Base-by-base conservation (phyloP, 805 yeast genomes). In the Zygosaccharomyces lentus region DNA sequence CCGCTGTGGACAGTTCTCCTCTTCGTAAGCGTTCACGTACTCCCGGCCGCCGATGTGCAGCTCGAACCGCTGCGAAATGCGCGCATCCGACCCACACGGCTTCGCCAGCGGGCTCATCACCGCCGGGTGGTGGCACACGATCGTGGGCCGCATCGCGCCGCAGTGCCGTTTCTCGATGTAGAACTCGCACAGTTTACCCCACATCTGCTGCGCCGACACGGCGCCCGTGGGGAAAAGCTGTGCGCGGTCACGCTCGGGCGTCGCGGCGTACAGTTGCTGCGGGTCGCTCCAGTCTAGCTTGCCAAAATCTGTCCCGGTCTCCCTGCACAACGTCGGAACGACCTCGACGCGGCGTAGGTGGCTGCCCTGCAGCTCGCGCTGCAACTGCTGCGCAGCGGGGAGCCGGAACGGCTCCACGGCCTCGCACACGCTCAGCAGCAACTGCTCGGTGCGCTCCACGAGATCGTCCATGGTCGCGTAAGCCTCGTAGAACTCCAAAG, bases 21-120 rank as follows among this genome's bases (percentile, higher is more conserved):
- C 99, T 56, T 93, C 99, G 62, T 93, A 93, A 0, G 98, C 96
- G 62, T 93, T 93, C 21, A 84, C 85, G 51, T 81, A 82, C 65
- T 93, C 99, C 51, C 76, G 75, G 0, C 93, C 90, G 35, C 75
- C 68, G 46, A 93, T 81, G 58, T 87, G 89, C 38, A 93, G 65
- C 67, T 93, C 99, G 61, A 91, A 93, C 39, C 99, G 66, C 38
- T 78, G 73, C 0, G 95, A 82, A 5, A 73, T 59, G 12, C 44
- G 57, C 5, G 59, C 58, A 7, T 62, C 65, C 48, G 71, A 69
- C 0, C 41, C 42, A 15, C 65, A 44, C 0, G 91, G 80, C 65
- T 93, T 91, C 1, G 97, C 88, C 34, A 93, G 69, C 8, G 99
- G 97, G 0, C 98, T 87, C 73, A 90, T 71, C 3, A 77, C 70